A percentile compares a stretch with the other conserved stretches of the same genome.
phyloP scores from a whole-genome alignment of 2,329 filamentous ascomycete genomes.

The Neonectria faginata region DNA sequence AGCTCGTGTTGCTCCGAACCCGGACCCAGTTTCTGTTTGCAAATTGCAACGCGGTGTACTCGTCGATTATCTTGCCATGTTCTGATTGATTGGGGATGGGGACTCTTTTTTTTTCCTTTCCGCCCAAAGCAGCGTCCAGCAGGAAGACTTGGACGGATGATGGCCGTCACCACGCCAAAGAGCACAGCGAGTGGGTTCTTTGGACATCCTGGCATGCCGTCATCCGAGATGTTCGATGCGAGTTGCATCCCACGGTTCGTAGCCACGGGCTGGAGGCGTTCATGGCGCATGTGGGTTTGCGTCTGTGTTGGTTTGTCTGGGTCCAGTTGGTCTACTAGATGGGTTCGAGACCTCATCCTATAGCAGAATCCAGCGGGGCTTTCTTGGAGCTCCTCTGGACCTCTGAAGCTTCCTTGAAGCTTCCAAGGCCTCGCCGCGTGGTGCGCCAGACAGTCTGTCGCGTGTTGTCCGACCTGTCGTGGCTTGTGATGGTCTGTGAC shows the following conservation, averaged over 20 bases:
- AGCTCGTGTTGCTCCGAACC: neutral
- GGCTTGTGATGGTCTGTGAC: neutral
- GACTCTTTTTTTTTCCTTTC: neutral
- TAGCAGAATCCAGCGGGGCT: neutral
- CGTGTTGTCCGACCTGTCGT: neutral
- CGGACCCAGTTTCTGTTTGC: slow-evolving; percentile 1
- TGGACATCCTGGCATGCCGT: neutral
- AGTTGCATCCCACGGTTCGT: neutral
- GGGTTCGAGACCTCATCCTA: neutral
- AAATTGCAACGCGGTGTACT: neutral
- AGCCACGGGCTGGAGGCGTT: neutral
- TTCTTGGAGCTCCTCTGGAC: neutral
- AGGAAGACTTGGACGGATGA: neutral
- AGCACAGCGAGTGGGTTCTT: neutral
- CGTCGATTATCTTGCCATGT: neutral
- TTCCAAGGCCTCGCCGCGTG: neutral
- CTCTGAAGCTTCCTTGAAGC: too few relatives aligned
- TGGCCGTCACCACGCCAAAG: neutral
- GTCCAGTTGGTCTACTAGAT: neutral
- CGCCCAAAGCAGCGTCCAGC: neutral
- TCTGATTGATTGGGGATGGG: neutral
- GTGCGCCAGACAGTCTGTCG: neutral
- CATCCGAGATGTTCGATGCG: neutral
- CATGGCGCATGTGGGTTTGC: neutral
- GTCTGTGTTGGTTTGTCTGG: neutral